These are phyloP conservation scores for Penicillium diatomitis DNA, from an alignment of 495 filamentous ascomycete species.

Conservation along the genomic window DNA sequence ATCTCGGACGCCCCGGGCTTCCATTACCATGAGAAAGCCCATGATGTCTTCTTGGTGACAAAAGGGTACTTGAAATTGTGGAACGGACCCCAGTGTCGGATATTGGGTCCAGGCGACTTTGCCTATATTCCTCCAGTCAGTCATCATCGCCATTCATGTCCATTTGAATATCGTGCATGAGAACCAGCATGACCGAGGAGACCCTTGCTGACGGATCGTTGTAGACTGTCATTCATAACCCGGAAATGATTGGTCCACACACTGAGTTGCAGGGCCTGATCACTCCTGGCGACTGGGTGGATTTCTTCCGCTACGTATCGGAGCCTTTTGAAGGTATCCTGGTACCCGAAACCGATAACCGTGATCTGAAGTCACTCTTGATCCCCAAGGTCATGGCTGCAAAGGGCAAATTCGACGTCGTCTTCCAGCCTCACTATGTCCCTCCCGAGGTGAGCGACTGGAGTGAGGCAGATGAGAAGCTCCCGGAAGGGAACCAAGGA, in stretches of 20 bases:
- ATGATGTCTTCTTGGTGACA: slow-evolving; percentile 40
- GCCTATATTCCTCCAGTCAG: slow-evolving; percentile 40
- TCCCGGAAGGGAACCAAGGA: slow-evolving; percentile 27
- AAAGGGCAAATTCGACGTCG: slow-evolving; percentile 39
- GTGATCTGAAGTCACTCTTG: slow-evolving; percentile 31
- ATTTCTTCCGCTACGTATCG: slow-evolving; percentile 42
- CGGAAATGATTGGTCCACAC: slow-evolving; percentile 33
- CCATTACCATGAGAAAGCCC: slow-evolving; percentile 40
- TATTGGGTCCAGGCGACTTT: slow-evolving; percentile 39
- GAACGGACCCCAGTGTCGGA: slow-evolving; percentile 36
- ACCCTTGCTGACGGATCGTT: no score
- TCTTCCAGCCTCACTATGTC: slow-evolving; percentile 34
- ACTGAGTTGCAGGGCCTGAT: slow-evolving; percentile 37
- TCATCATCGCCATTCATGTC: neutral
- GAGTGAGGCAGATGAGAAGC: slow-evolving; percentile 29
- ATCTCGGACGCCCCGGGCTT: slow-evolving; percentile 36
- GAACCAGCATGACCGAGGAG: no score
- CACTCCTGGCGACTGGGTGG: slow-evolving; percentile 44
- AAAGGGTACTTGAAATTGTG: slow-evolving; percentile 40
- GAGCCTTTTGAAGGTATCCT: slow-evolving; percentile 41
- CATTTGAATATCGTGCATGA: no score
- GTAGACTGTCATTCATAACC: slow-evolving; percentile 33
- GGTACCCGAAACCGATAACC: slow-evolving; percentile 37
- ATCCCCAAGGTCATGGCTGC: slow-evolving; percentile 45
- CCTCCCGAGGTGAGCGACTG: slow-evolving; percentile 32